Evolutionary conservation across 768 basidiomycete species (phyloP).

Genomic region (Mycena chlorophos): DNA sequence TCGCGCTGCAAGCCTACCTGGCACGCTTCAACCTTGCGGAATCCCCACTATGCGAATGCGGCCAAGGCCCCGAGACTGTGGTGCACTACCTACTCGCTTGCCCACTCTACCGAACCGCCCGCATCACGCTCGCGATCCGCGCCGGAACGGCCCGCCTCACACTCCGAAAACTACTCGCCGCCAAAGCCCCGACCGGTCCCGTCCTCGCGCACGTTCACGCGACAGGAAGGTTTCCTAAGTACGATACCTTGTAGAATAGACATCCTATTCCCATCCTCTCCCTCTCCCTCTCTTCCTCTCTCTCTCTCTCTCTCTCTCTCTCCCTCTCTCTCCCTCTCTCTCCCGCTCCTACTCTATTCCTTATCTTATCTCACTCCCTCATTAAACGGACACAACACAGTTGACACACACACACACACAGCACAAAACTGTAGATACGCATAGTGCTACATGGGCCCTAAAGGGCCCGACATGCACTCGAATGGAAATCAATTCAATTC

Average conservation of each 20-base stretch:
- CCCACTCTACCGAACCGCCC: background rate
- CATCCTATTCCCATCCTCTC: no score
- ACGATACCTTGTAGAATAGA: no score
- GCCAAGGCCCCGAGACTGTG: background rate
- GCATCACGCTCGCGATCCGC: background rate
- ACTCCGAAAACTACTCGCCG: background rate
- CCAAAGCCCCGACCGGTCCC: background rate
- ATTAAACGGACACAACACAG: no score
- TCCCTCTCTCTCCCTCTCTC: background rate
- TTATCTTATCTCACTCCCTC: background rate
- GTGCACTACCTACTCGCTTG: slow-evolving; percentile 3
- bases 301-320: no score
- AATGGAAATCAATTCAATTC: no score
- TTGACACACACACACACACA: background rate
- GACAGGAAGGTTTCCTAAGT: background rate
- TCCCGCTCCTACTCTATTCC: background rate
- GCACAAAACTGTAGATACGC: background rate
- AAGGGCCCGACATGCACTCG: background rate
- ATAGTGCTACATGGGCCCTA: background rate
- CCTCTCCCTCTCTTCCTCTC: no score
- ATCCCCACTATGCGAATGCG: background rate
- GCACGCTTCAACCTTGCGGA: background rate
- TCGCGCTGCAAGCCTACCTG: background rate
- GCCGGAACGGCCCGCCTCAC: slow-evolving; percentile 4
- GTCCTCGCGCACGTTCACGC: background rate